A percentile compares a stretch with the other conserved stretches of the same genome.
phyloP scores from a whole-genome alignment of 176 grass and related monocot species.

The Oryza glumipatula region DNA sequence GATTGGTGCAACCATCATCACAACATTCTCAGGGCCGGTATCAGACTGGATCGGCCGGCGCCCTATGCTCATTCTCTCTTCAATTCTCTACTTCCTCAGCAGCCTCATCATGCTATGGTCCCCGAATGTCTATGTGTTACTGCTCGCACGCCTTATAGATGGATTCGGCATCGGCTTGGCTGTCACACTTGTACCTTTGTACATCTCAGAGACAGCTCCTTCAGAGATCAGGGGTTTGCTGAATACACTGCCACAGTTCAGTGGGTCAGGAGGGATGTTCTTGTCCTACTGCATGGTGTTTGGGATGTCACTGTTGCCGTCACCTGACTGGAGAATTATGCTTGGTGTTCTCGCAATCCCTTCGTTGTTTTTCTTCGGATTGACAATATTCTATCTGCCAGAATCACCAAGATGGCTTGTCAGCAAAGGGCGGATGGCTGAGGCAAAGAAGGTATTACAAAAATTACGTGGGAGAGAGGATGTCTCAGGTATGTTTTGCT shows the following conservation, averaged over 20 bases:
- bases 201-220: slow-evolving; percentile 95
- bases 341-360: slow-evolving; percentile 80
- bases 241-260: slow-evolving; percentile 90
- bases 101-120: slow-evolving; percentile 88
- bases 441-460: slow-evolving; percentile 83
- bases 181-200: slow-evolving; percentile 84
- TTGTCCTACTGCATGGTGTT: slow-evolving; percentile 95
- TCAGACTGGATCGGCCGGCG: slow-evolving; percentile 77
- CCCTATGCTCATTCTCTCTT: slow-evolving; percentile 80
- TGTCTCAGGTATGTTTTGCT: slow-evolving; percentile 76
- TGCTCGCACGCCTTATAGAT: slow-evolving; percentile 78
- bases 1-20: slow-evolving; percentile 85
- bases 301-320: slow-evolving; percentile 74
- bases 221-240: slow-evolving; percentile 78
- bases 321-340: slow-evolving; percentile 93
- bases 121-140: slow-evolving; percentile 80
- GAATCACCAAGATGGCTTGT: slow-evolving; percentile 97
- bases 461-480: slow-evolving; percentile 76
- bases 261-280: slow-evolving; percentile 84
- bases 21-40: slow-evolving; percentile 77
- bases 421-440: slow-evolving; percentile 84
- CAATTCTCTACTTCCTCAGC: slow-evolving; percentile 71
- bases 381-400: slow-evolving; percentile 79
- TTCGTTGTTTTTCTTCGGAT: slow-evolving; percentile 71
- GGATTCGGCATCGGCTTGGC: slow-evolving; percentile 85